Evolutionary conservation across 768 basidiomycete genomes (phyloP), one percentile per base, ranked within the genome.

Genomic region (Lentinula sp.): DNA sequence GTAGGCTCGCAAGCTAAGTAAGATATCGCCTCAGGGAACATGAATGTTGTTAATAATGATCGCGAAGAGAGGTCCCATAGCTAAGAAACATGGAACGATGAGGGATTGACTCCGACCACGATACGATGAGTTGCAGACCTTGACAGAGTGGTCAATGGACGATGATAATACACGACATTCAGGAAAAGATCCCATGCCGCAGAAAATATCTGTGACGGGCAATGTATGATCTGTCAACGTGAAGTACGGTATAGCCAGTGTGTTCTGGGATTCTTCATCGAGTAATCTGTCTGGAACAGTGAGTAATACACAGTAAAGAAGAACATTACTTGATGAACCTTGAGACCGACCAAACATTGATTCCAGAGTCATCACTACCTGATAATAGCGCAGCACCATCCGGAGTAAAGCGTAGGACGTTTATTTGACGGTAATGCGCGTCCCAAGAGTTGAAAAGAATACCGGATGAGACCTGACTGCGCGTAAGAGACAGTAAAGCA

Each of bases 361-460:
- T 83, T 39, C 86, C 85, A 48, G 95, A 92, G 70, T 99, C 97
- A 63, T 96, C 92, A 59, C 91, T 93, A 4, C 90, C 93, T 37
- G 93, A 91, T 16, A 98, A 67, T 49, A 99, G 77, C 5, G 87
- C 84, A 49, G 81, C 82, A 37, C 91, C 90, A 68, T 97, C 95
- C 18, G 79, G 78, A 8, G 93, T 90, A 70, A 98, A 98, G 46
- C 83, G 84, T 2, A 98, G 74, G 8, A 89, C 87, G 62, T 84
- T 90, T 57, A 98, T 83, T 69, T 86, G 81, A 61, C 96, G 90
- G 75, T 98, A 99, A 72, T 98, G 96, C 16, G 95, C 95, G 62
- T 98, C 95, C 86, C 95, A 95, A 0, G 91, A 83, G 65, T 89
- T 86, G 77, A 87, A 93, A 50, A 98, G 76, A 57, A 95, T 87